Evolutionary conservation across 768 basidiomycete species (phyloP), one percentile per base, ranked within the genome.

Genomic region (Hygrocybe coccinea): DNA sequence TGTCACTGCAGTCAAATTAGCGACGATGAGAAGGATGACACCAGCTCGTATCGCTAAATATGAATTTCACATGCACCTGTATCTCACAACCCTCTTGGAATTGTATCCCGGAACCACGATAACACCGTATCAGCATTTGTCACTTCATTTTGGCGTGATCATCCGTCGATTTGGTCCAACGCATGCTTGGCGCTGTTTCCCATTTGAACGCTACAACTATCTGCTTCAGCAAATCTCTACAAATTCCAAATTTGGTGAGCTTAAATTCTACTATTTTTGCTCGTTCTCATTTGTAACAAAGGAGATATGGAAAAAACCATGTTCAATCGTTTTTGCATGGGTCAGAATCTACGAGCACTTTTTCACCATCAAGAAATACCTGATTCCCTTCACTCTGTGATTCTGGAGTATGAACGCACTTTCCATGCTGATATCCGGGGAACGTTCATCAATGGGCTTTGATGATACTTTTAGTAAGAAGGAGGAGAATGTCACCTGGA

Each of bases 171-270:
- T 66, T 54, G 70, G 76, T 0, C 74, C 73, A 17, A 60, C 69
- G 0, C 63, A 65, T 44, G 67, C 66, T 1, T 78, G 72, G 75
- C 74, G 73, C 69, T 59, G 63, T 2, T 76, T 69, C 55, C 71
- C 71, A 0, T 75, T 71, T 44, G 72, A 78, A 50, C 53, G 64
- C 0, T 55, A 69, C 10, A 76, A 76, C 46, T 69, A 75, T 0
- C 63, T 61, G 35, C 57, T 77, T 1, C 74, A 78, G 45, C 44
- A 58, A 1, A 60, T 75, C 8, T 46, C 60, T 5, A 71, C 59
- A 0, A 78, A 77, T 55, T 55, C 59, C 39, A 65, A 61, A 39
- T 29, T 48, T 48, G 60, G 61, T 64, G 56, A 34, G 54, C 52
- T 21, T 24, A 12, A 19, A 33, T 17, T 50, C 29, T 17, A 33